Base-by-base conservation (phyloP, 768 basidiomycete species). In the Termitomyces titanicus region DNA sequence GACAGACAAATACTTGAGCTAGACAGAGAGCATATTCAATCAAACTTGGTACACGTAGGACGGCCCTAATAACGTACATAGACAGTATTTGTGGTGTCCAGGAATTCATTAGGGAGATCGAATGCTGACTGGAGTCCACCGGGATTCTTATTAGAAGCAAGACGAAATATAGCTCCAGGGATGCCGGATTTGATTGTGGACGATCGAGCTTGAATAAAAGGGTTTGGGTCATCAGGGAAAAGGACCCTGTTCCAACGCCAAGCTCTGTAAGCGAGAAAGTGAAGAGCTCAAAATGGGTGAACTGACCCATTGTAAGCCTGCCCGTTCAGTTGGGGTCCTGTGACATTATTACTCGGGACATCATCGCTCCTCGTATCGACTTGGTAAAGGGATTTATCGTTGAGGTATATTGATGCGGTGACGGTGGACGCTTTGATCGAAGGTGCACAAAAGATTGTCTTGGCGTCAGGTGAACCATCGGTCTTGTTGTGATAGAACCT, bases 241-340 rank as follows among this genome's bases (percentile, higher is more conserved):
- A 79, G 60, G 4, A 83, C 68, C 1, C 81, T 82, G 49, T 7
- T 27, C 9, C 34, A 47, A 60, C 48, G 12, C 18, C 22, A 5
- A 51, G 15, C 1, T 45, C 29, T 22, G 17, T 39, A 29, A 43
- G 25, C 54, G 24, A 40, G 20, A 12, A 42, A 18, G 13, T 17
- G 39, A 24, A 29, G 3, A 29, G 11, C 17, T 35, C 8, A 22
- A 53, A 29, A 34, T n/a, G 3, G 20, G 29, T 38, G 12, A 2
- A 65, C 74, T 22, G 55, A 83, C 87, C 81, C 85, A 59, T 89
- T 89, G 65, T 76, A 86, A 4, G 80, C 72, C 42, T 64, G 68
- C n/a, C 79, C 79, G 39, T 72, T 65, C 39, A 78, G 64, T 10
- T 75, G 74, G 11, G 60, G 58, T 1, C 76, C 80, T 13, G 81